Evolutionary conservation across 2,329 filamentous ascomycete genomes (phyloP), one percentile per base, ranked within the genome.

Genomic region (Alternaria ethzedia): DNA sequence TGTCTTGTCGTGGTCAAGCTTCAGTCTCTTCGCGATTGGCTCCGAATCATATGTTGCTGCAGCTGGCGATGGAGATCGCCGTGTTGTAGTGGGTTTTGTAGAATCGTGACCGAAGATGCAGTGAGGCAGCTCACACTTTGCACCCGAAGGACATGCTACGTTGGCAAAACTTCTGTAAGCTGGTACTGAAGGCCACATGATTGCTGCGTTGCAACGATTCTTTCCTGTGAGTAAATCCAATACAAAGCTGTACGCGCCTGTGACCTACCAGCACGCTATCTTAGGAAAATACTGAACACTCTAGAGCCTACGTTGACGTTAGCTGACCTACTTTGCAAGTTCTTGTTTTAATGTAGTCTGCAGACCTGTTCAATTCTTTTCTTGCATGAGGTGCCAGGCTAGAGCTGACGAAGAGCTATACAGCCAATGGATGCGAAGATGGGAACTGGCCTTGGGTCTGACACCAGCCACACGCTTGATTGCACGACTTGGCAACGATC

Each of bases 101-200:
- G 71, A 57, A 57, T 83, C 75, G 76, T 90, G 88, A 12, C 79
- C 82, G 77, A 89, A 90, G 20, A 89, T 84, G 78, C 88, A 90
- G 65, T 84, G 83, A 13, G 85, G 79, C 12, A 89, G 78, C 28
- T 76, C 71, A 76, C 88, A 90, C 17, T 66, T 62, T 25, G 77
- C 49, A 56, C 82, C 82, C 65, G 83, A 80, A 9, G 88, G 88
- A 74, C 88, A 90, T 26, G 80, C 15, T 41, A 74, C 51, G 11
- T 65, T 70, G 43, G 66, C 64, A 58, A 77, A 78, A 52, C 65
- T 66, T 30, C 70, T 73, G 63, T 68, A 74, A 20, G 69, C 65
- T 26, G 75, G 63, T 28, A 67, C 15, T 13, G 72, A 75, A 12
- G 76, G 75, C 75, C 75, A 78, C 76, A 78, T 78, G 46, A 6